Evolutionary conservation across 2,329 filamentous ascomycete species (phyloP), one percentile per base, ranked within the genome.

Genomic region (Neospermospora avenae): DNA sequence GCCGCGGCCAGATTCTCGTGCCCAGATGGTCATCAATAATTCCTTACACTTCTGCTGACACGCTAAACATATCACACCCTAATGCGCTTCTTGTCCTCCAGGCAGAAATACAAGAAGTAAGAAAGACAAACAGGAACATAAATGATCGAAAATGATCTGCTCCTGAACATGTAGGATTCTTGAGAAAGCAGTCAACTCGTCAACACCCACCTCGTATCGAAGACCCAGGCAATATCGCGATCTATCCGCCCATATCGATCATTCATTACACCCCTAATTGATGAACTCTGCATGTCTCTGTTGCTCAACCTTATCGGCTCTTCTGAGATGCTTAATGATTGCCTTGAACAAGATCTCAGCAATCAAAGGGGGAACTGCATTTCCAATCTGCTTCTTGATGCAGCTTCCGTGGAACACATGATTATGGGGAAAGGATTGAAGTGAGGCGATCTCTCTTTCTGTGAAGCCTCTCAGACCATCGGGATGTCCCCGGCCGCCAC

Each of bases 351-450:
- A 64, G 0, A 77, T 71, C 16, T 73, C 71, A 2, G 83, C 82
- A 0, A 81, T 79, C 16, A 76, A 75, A 0, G 89, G 84, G 0
- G 90, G 88, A n/a, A 93, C 90, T 0, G 89, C 90, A 67, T 93
- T 93, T 0, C 90, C 91, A 64, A 93, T 89, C 70, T 92, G 89
- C 62, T 77, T 81, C 63, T 81, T 81, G 16, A 83, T 75, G 4
- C 72, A 70, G 0, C 72, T 76, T 0, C 73, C 69, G 0, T 55
- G 66, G 68, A 93, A 93, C 0, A 72, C 71, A 70, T 90, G 87
- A 2, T 75, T 70, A 0, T 74, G 61, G 0, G 88, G 88, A 55
- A 95, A 95, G 0, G 86, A 86, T 64, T 91, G 88, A 0, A 95
- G 71, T 2, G 78, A 78, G 0, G 90, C 88, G 24, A 84, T 80